phyloP scores from a whole-genome alignment of 345 rosid species.

The Camelina laxa region DNA sequence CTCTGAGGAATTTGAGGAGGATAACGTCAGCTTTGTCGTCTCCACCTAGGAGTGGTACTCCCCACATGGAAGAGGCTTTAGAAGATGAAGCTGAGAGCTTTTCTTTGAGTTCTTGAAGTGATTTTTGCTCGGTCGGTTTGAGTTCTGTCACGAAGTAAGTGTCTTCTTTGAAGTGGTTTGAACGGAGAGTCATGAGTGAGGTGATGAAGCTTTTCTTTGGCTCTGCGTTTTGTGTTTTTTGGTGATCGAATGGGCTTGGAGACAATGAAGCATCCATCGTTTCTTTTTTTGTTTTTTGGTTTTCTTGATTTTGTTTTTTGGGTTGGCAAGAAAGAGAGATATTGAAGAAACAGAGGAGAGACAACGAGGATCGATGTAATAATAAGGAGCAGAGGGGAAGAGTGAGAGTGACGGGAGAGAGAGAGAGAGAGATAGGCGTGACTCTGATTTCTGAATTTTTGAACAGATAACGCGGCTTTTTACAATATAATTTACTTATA shows the following conservation, averaged over 20 bases:
- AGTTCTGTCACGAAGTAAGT: conserved; percentile 73
- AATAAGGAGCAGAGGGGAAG: conserved; percentile 28
- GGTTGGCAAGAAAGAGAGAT: neutral
- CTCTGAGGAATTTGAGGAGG: conserved; percentile 83
- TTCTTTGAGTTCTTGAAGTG: conserved; percentile 73
- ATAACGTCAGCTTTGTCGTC: conserved; percentile 81
- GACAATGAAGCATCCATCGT: conserved; percentile 55
- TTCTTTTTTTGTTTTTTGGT: neutral
- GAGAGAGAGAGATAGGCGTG: conserved; percentile 43
- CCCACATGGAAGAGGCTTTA: conserved; percentile 72
- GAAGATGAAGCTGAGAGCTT: conserved; percentile 54
- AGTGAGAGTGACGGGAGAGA: conserved; percentile 40
- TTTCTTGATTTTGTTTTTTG: neutral
- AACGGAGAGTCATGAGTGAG: conserved; percentile 69
- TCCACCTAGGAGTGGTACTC: conserved; percentile 61
- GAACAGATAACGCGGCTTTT: conserved; percentile 50
- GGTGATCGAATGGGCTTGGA: conserved; percentile 49
- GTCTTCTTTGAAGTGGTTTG: conserved; percentile 84
- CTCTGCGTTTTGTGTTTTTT: conserved; percentile 42
- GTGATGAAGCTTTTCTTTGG: conserved; percentile 74
- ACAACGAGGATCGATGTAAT: conserved; percentile 39
- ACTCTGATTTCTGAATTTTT: conserved; percentile 42
- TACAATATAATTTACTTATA: neutral
- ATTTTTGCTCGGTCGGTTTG: conserved; percentile 74
- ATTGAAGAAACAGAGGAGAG: conserved; percentile 11